Percentiles rank a stretch among this genome's conserved stretches.
phyloP scores from a whole-genome alignment of 2,329 filamentous ascomycete species.

The Akanthomyces dipterigenus region DNA sequence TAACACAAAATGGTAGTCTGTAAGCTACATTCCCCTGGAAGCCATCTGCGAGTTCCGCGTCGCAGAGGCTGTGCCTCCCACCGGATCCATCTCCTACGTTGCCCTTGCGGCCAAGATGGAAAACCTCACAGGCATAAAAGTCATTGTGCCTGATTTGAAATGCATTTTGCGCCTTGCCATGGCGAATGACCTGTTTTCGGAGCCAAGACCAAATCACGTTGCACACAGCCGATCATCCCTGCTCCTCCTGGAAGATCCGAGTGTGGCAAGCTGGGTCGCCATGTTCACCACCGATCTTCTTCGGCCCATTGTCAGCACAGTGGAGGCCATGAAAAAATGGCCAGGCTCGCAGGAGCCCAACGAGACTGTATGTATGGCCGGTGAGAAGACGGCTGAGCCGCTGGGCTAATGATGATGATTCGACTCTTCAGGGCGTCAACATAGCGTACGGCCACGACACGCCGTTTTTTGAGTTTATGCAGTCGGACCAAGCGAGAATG shows the following conservation, averaged over 20 bases:
- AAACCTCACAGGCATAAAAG: constrained; percentile 29
- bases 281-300: constrained; percentile 25
- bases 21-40: constrained; percentile 24
- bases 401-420: not conserved
- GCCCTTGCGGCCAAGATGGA: constrained; percentile 24
- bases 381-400: not conserved
- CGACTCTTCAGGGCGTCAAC: constrained; percentile 18
- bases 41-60: constrained; percentile 26
- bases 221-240: constrained; percentile 31
- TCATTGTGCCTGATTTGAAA: constrained; percentile 24
- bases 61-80: constrained; percentile 23
- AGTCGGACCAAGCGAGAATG: constrained; percentile 19
- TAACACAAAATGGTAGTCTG: constrained; percentile 13
- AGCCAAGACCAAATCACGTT: constrained; percentile 30
- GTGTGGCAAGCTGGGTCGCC: constrained; percentile 25
- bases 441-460: constrained; percentile 20
- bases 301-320: constrained; percentile 23
- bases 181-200: constrained; percentile 32
- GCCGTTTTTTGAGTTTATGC: constrained; percentile 23
- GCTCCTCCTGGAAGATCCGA: constrained; percentile 23
- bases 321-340: constrained; percentile 30
- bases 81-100: constrained; percentile 22
- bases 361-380: constrained; percentile 20
- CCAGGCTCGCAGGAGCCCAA: constrained; percentile 28
- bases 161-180: constrained; percentile 34